A percentile compares a stretch with the other conserved stretches of the same genome.
phyloP scores from a whole-genome alignment of 192 early-diverging fungal genomes.

The Backusella macrospora region DNA sequence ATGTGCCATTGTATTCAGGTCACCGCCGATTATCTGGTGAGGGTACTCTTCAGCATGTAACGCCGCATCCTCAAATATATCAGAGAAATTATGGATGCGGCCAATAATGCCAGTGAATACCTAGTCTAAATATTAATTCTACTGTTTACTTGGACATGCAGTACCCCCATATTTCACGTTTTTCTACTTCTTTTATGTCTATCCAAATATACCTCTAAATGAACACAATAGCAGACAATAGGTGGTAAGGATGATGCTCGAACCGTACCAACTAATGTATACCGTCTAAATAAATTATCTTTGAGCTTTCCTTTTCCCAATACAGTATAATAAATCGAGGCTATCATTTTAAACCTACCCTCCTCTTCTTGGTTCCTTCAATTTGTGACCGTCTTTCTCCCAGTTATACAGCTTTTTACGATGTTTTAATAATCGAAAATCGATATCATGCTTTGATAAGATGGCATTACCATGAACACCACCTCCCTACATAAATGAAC shows the following conservation, averaged over 20 bases:
- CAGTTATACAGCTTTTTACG: conserved; percentile 72
- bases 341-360: conserved; percentile 29
- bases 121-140: conserved; percentile 20
- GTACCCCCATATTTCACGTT: neutral
- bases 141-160: neutral
- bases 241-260: conserved; percentile 49
- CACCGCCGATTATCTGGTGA: conserved; percentile 75
- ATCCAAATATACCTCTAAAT: conserved; percentile 59
- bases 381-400: conserved; percentile 59
- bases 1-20: conserved; percentile 80
- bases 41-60: conserved; percentile 45
- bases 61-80: conserved; percentile 65
- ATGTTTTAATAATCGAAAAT: conserved; percentile 65
- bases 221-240: conserved; percentile 71
- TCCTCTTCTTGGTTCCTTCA: conserved; percentile 72
- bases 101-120: conserved; percentile 76
- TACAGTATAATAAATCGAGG: neutral
- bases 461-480: conserved; percentile 83
- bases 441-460: conserved; percentile 64
- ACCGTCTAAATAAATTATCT: conserved; percentile 46
- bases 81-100: conserved; percentile 66
- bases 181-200: neutral
- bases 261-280: conserved; percentile 64
- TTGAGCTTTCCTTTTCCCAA: neutral
- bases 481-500: conserved; percentile 52